Evolutionary conservation across 2,329 filamentous ascomycete genomes (phyloP), one percentile per base, ranked within the genome.

Genomic region (Aspergillus awamori): DNA sequence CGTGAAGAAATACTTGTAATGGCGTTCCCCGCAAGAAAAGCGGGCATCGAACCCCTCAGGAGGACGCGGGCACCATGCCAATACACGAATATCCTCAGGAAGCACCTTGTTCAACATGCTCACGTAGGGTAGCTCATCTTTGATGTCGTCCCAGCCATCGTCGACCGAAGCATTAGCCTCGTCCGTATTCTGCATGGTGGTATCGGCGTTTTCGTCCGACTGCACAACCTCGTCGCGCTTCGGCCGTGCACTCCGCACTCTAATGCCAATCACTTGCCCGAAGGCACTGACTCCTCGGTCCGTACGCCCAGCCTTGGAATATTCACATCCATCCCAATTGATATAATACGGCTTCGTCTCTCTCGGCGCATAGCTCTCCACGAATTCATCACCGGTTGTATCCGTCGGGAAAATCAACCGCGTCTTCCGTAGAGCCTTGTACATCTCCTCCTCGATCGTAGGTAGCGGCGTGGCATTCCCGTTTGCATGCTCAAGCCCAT

Each of bases 1-100:
- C 0, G 95, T 98, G 81, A 99, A 99, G 82, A 97, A 98, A 79
- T 99, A 99, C 60, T 92, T 88, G 80, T 99, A 99, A 67, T 91
- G 89, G 22, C 95, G 86, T 78, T 97, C 93, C 63, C 89, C 87
- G 78, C 95, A 99, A 57, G 91, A 93, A 83, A 97, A 97, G 43
- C 95, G 88, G 4, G 95, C 95, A 36, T 91, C 93, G 76, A 99
- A 99, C 63, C 86, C 86, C 8, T 84, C 78, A 0, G 93, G 92
- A 15, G 90, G 91, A 30, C 86, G 82, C 0, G 94, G 92, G 73
- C 93, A 97, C 95, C 95, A 99, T 3, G 95, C 95, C 38, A 98
- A 84, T 61, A 97, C 83, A 63, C 92, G 87, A 70, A 99, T 98
- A 74, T 97, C 93, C 24, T 89, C 86, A 4, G 95, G 95, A 2